Evolutionary conservation across 1,284 basidiomycete species (phyloP).

Genomic region (Ganoderma multipileum): DNA sequence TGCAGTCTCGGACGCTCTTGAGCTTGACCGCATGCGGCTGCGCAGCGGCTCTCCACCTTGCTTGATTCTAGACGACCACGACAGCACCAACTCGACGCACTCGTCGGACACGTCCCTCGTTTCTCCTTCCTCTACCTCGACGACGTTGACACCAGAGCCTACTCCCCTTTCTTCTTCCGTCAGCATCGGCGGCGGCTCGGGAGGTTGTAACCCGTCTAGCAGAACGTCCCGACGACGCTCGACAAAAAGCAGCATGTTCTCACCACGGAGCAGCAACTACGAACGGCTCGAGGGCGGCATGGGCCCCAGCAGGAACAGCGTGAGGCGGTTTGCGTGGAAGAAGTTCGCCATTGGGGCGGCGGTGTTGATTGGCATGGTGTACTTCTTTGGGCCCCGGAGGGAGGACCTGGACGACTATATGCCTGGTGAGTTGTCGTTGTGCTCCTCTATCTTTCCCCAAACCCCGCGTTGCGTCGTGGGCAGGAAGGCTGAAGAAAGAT

Average conservation of each 20-base stretch:
- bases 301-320: conserved; percentile 47
- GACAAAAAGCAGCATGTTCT: conserved; percentile 40
- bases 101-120: conserved; percentile 11
- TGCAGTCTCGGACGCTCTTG: neutral
- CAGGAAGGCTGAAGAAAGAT: conserved; percentile 8
- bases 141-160: conserved; percentile 14
- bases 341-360: conserved; percentile 65
- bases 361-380: conserved; percentile 64
- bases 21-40: conserved; percentile 10
- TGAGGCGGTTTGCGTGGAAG: conserved; percentile 63
- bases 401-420: conserved; percentile 40
- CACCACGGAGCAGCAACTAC: conserved; percentile 60
- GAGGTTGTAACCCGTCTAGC: neutral
- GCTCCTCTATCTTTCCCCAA: neutral
- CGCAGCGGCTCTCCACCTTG: conserved; percentile 11
- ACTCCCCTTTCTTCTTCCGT: conserved; percentile 11
- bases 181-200: conserved; percentile 13
- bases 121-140: conserved; percentile 9
- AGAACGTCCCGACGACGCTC: conserved; percentile 16
- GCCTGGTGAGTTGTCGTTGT: conserved; percentile 34
- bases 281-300: conserved; percentile 71
- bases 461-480: neutral
- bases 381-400: conserved; percentile 65
- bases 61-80: conserved; percentile 20
- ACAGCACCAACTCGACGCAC: conserved; percentile 12